These are phyloP conservation scores for Lolium perenne DNA, from an alignment of 176 grass and related monocot genomes.

Conservation along the genomic window DNA sequence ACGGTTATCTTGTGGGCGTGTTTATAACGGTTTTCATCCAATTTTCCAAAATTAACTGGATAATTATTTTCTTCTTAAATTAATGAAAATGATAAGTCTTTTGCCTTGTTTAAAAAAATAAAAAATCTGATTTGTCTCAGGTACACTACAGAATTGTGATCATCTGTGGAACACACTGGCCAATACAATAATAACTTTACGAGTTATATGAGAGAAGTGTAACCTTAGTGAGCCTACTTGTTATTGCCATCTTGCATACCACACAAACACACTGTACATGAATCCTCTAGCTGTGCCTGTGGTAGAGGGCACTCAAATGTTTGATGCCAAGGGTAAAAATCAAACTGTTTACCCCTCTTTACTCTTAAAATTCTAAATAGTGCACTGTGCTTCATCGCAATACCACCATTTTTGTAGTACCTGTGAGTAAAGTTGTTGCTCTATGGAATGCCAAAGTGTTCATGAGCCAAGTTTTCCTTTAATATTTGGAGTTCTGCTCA, in stretches of 20 bases:
- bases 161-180: background rate
- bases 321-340: background rate
- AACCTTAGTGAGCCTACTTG: background rate
- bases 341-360: background rate
- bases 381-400: background rate
- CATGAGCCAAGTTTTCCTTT: background rate
- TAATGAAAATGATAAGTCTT: no score
- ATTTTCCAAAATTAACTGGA: no score
- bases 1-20: no score
- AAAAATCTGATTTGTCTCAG: background rate
- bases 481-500: background rate
- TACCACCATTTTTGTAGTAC: background rate
- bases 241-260: background rate
- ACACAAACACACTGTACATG: background rate
- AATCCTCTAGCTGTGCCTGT: constrained; percentile 3
- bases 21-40: no score
- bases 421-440: background rate
- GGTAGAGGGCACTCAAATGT: background rate
- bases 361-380: background rate
- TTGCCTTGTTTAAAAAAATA: no score
- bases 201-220: background rate
- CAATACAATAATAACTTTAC: background rate
- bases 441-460: background rate
- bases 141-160: background rate
- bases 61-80: no score